phyloP scores from a whole-genome alignment of 441 rosid species.

The Hura crepitans region DNA sequence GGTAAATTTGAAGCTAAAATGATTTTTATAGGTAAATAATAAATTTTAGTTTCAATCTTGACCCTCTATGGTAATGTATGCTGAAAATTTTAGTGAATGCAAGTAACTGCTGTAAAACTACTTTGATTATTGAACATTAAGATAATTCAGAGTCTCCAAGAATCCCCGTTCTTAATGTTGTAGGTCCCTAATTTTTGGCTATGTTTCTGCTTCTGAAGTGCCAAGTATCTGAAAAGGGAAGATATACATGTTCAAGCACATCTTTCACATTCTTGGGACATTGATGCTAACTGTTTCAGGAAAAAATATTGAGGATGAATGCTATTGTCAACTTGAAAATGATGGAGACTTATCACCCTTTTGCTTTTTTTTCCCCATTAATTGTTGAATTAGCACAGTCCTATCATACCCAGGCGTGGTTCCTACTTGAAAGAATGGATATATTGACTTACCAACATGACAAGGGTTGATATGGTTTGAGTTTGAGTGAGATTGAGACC shows the following conservation, averaged over 20 bases:
- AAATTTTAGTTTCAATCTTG: background rate
- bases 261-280: background rate
- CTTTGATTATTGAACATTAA: background rate
- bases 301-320: background rate
- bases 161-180: background rate
- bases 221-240: background rate
- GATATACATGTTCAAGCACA: background rate
- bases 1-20: slow-evolving; percentile 1
- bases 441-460: background rate
- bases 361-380: background rate
- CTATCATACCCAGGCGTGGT: background rate
- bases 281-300: background rate
- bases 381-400: background rate
- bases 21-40: background rate
- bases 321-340: background rate
- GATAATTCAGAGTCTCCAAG: background rate
- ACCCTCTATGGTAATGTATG: background rate
- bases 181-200: background rate
- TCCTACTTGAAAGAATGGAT: background rate
- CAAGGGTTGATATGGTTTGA: background rate
- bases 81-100: background rate
- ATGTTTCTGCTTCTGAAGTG: background rate
- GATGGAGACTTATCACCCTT: background rate
- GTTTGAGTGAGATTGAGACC: background rate
- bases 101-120: background rate